Evolutionary conservation across 2,329 filamentous ascomycete genomes (phyloP), one percentile per base, ranked within the genome.

Genomic region (Arthrobotrys sphaeroides): DNA sequence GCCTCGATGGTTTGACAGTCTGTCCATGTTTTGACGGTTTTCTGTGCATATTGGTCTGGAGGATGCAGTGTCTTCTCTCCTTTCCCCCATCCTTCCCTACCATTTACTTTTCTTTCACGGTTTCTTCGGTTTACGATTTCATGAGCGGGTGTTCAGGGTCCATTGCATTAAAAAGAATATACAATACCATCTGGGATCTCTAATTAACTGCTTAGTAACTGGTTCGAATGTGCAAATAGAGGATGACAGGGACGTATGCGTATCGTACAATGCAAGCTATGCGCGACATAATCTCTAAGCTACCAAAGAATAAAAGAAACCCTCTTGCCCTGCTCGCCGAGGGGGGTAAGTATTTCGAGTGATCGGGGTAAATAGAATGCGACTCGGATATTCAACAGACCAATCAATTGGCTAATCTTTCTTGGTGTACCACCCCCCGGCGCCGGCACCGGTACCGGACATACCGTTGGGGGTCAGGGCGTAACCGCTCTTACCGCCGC

Each of bases 111-210:
- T 60, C 42, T 12, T 47, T 24, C 9, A 18, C 28, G n/a, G n/a
- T n/a, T n/a, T n/a, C n/a, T n/a, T n/a, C n/a, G n/a, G 13, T 33
- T n/a, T 33, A 16, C 38, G 24, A 33, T 18, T 28, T 61, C 28
- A 43, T 62, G 57, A 69, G 64, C 72, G 72, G 72, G 72, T 60
- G 72, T 75, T 74, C 24, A 20, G 53, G 69, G 31, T 7, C n/a
- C 13, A n/a, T 5, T 4, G 28, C 18, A 1, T 10, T 40, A 40
- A 6, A 59, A 43, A 43, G 42, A 42, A 16, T 40, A 42, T 28
- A 28, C 22, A 2, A 42, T 42, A 20, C 13, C 20, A 24, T 36
- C n/a, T 65, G 9, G 40, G 12, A 6, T 20, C 5, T 24, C 18
- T 36, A 10, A 33, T 33, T 33, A 33, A 33, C 28, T 33, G 28